Base-by-base conservation (phyloP, 441 rosid species). In the Adansonia grandidieri region DNA sequence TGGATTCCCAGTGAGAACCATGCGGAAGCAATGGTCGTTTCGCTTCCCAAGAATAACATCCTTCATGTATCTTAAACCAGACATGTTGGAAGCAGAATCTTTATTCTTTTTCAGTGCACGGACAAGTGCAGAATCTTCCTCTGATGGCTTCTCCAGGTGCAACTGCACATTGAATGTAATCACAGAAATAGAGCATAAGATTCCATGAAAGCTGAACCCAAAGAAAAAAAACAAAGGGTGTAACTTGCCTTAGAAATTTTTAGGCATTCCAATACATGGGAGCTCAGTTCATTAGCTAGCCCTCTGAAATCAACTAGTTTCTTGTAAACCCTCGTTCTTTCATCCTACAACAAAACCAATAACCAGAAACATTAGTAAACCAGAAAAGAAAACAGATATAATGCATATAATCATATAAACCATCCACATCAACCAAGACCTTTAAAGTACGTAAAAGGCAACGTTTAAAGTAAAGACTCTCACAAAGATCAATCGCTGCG, bases 1-100 rank as follows among this genome's bases (percentile, higher is more conserved):
- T 0, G 98, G 98, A 78, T 97, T 95, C 47, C 99, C 99, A 14
- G 88, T 89, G 1, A 97, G 93, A 73, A 97, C 98, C 91, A 95
- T 92, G 65, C 99, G 90, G 80, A 97, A 97, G 58, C 93, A 90
- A 79, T 88, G 90, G 75, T 94, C 92, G 69, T 90, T 90, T 85
- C 97, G 86, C 84, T 97, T 97, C 77, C 97, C 98, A 6, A 97
- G 98, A 61, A 97, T 84, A 61, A 91, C 93, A 74, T 94, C 98
- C 77, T 97, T 95, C 87, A 95, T 86, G 89, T 89, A 97, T 82
- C 98, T 86, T 85, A 92, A 82, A 76, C 99, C 99, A 73, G 94
- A 90, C 37, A 94, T 79, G 61, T 79, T 86, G 8, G 91, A 89
- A 56, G 83, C 82, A 76, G 80, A 71, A 71, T 85, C 93, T 50